Evolutionary conservation across 1,139 yeast species (phyloP).

Genomic region (Scheffersomyces quercinus): DNA sequence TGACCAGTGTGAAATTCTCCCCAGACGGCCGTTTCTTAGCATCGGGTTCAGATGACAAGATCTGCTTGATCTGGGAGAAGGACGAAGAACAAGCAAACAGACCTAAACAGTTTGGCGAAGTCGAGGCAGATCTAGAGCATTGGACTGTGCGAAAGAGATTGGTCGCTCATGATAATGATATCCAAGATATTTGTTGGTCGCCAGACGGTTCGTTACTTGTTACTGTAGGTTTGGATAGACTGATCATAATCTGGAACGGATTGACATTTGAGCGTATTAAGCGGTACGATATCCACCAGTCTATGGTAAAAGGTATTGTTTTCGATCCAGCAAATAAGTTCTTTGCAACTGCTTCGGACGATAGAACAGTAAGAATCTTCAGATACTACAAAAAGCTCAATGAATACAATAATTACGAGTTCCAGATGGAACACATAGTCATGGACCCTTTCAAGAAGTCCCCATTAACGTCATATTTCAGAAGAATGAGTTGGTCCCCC

Average conservation of each 20-base stretch:
- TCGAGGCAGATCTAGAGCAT: slow-evolving; percentile 73
- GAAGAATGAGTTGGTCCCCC: slow-evolving; percentile 96
- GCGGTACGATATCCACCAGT: slow-evolving; percentile 87
- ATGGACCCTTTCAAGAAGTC: slow-evolving; percentile 84
- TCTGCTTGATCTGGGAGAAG: slow-evolving; percentile 87
- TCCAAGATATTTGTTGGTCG: slow-evolving; percentile 97
- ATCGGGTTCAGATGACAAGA: slow-evolving; percentile 92
- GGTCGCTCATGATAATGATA: slow-evolving; percentile 96
- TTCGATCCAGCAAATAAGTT: slow-evolving; percentile 98
- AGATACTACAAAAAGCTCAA: slow-evolving; percentile 71
- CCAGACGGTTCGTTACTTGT: slow-evolving; percentile 90
- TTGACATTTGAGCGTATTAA: slow-evolving; percentile 86
- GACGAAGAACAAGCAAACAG: slow-evolving; percentile 60
- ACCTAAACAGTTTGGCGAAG: slow-evolving; percentile 48
- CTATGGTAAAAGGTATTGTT: slow-evolving; percentile 94
- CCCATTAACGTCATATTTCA: slow-evolving; percentile 88
- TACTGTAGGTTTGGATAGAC: slow-evolving; percentile 90
- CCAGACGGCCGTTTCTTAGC: slow-evolving; percentile 92
- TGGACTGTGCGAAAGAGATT: slow-evolving; percentile 92
- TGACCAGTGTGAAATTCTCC: slow-evolving; percentile 86
- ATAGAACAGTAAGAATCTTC: slow-evolving; percentile 83
- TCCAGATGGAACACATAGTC: slow-evolving; percentile 82
- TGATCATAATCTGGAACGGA: slow-evolving; percentile 93
- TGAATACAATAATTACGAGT: slow-evolving; percentile 70
- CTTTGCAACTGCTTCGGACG: slow-evolving; percentile 96